Evolutionary conservation across 176 grass and related monocot species (phyloP).

Genomic region (Oryza australiensis): DNA sequence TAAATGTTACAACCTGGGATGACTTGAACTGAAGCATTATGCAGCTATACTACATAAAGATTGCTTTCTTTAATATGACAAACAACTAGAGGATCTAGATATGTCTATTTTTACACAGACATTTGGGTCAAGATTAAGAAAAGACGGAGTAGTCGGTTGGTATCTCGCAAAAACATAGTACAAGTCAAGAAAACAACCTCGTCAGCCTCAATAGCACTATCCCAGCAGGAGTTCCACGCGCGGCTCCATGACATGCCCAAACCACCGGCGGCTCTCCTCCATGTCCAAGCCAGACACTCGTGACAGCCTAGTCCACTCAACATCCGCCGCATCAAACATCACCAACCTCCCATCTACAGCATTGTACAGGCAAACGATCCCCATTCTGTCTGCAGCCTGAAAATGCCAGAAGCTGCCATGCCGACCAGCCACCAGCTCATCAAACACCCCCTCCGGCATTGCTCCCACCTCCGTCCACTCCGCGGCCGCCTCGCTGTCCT

Average conservation of each 20-base stretch:
- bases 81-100: conserved; percentile 18
- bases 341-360: conserved; percentile 35
- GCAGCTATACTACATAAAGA: not conserved
- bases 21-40: conserved; percentile 9
- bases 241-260: conserved; percentile 62
- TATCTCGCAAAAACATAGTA: not conserved
- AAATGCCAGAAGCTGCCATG: conserved; percentile 52
- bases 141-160: not conserved
- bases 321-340: conserved; percentile 46
- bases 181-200: conserved; percentile 18
- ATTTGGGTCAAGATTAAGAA: not conserved
- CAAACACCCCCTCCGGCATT: conserved; percentile 40
- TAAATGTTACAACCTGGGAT: conserved; percentile 1
- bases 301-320: conserved; percentile 28
- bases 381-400: conserved; percentile 34
- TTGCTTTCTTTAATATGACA: conserved; percentile 19
- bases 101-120: conserved; percentile 2
- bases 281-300: conserved; percentile 13
- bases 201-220: not conserved
- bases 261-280: conserved; percentile 30
- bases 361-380: conserved; percentile 60
- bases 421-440: conserved; percentile 30
- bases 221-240: conserved; percentile 29
- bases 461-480: conserved; percentile 31
- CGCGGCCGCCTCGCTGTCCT: not conserved